Base-by-base conservation (phyloP, 2,329 filamentous ascomycete genomes). In the Sporothrix protearum region DNA sequence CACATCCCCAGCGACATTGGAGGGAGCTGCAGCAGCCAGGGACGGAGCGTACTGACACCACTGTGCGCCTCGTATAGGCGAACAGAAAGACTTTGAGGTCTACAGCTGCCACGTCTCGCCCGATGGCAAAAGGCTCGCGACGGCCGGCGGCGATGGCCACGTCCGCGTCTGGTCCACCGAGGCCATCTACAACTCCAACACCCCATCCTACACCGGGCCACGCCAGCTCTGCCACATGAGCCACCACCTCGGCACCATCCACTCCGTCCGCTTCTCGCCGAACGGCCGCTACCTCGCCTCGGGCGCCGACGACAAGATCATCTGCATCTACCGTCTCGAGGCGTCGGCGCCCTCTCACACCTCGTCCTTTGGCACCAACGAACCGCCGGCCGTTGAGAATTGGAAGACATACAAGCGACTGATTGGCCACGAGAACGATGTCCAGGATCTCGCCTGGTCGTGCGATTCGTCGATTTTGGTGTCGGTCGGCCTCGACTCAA, bases 161-260 rank as follows among this genome's bases (percentile, higher is more conserved):
- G 96, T 99, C 73, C 92, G 96, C 75, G 92, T 99, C 77, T 99
- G 96, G 96, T 97, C 95, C 28, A 97, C 93, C 72, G 95, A 98
- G 76, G 91, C 96, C 71, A 93, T 99, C 78, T 91, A 93, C 80
- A 92, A 93, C 77, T 91, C 93, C 73, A 86, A 89, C 75, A 88
- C 95, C 75, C 83, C 88, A 45, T 85, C 86, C 73, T 94, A 91
- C 82, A 86, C 85, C 70, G 91, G 89, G 78, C 95, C 96, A 64
- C 94, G 92, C 78, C 96, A 99, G 85, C 89, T 99, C 77, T 97
- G 95, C 76, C 95, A 96, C 78, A 96, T 99, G 89, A 98, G 94
- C 87, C 94, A 98, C 79, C 96, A 99, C 81, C 94, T 97, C 3
- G 96, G 95, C 76, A 98, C 95, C 22, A 97, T 98, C 74, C 95